phyloP scores from a whole-genome alignment of 441 rosid species.

The Adansonia grandidieri region DNA sequence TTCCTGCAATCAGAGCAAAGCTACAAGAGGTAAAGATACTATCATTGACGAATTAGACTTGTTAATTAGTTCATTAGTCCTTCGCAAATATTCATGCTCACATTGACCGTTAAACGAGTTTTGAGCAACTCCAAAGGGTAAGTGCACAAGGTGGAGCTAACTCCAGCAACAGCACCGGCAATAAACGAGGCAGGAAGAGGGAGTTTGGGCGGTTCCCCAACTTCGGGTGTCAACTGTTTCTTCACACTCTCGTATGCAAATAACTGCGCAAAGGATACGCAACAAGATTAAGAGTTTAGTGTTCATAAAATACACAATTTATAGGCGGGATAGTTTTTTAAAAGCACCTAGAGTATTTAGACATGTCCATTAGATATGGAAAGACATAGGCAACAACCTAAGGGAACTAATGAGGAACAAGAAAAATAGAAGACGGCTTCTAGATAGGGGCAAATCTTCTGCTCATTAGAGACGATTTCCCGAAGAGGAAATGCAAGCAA shows the following conservation, averaged over 20 bases:
- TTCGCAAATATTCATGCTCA: slow-evolving; percentile 27
- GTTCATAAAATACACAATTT: neutral
- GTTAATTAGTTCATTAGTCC: neutral
- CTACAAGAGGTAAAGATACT: neutral
- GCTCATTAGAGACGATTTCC: neutral
- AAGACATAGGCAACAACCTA: neutral
- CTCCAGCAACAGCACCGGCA: slow-evolving; percentile 98
- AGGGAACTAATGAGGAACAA: neutral
- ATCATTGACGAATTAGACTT: neutral
- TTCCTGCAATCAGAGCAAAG: slow-evolving; percentile 55
- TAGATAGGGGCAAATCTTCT: neutral
- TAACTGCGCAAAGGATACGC: slow-evolving; percentile 49
- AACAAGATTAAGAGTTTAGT: neutral
- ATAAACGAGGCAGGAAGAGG: slow-evolving; percentile 84
- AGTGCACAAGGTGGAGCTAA: slow-evolving; percentile 89
- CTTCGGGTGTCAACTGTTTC: slow-evolving; percentile 66
- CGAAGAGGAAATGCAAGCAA: neutral
- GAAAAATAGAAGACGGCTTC: neutral
- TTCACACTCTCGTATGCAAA: slow-evolving; percentile 89
- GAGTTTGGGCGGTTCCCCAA: slow-evolving; percentile 69
- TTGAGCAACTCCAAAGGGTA: slow-evolving; percentile 94
- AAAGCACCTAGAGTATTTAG: neutral
- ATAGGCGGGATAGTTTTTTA: neutral
- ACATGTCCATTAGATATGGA: neutral
- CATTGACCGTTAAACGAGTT: slow-evolving; percentile 95